Conservation (phyloP, 1,284 basidiomycete species). For the Pseudozyma sp. region DNA sequence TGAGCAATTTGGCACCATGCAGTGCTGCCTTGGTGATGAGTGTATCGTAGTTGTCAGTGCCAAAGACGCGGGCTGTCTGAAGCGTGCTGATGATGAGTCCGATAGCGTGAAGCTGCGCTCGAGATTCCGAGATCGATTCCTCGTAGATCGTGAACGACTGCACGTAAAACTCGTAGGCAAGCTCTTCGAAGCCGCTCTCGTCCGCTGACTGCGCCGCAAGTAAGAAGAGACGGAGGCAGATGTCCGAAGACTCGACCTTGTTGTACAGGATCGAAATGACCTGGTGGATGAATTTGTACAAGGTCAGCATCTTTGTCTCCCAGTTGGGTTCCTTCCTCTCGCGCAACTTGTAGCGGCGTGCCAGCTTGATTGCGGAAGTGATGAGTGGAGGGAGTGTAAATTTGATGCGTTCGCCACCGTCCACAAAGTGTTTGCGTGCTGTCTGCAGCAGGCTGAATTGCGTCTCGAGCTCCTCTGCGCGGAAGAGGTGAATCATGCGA, state of each 20-base stretch:
- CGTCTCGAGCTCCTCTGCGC: constrained; percentile 60
- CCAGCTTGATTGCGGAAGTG: constrained; percentile 60
- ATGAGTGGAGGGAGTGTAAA: constrained; percentile 66
- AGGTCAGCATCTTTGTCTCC: constrained; percentile 64
- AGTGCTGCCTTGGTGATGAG: constrained; percentile 67
- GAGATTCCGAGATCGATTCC: constrained; percentile 66
- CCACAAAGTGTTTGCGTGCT: constrained; percentile 62
- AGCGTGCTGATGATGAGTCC: constrained; percentile 64
- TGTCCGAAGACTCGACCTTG: constrained; percentile 65
- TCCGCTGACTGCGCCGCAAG: constrained; percentile 66
- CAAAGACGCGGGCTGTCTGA: constrained; percentile 62
- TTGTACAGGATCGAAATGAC: constrained; percentile 66
- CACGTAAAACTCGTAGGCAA: constrained; percentile 67
- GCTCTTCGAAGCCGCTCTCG: constrained; percentile 65
- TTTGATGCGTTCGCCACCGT: constrained; percentile 65
- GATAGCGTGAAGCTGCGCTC: constrained; percentile 66
- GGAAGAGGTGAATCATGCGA: constrained; percentile 66
- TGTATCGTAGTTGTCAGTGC: constrained; percentile 65
- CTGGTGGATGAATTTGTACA: constrained; percentile 68
- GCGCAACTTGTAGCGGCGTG: constrained; percentile 63
- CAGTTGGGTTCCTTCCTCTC: constrained; percentile 55
- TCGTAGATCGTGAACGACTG: constrained; percentile 68
- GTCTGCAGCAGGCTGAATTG: constrained; percentile 66
- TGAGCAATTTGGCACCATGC: constrained; percentile 66
- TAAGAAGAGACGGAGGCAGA: constrained; percentile 63